Base-by-base conservation (phyloP, 73 alveolate genomes). In the Blepharisma japonicum region DNA sequence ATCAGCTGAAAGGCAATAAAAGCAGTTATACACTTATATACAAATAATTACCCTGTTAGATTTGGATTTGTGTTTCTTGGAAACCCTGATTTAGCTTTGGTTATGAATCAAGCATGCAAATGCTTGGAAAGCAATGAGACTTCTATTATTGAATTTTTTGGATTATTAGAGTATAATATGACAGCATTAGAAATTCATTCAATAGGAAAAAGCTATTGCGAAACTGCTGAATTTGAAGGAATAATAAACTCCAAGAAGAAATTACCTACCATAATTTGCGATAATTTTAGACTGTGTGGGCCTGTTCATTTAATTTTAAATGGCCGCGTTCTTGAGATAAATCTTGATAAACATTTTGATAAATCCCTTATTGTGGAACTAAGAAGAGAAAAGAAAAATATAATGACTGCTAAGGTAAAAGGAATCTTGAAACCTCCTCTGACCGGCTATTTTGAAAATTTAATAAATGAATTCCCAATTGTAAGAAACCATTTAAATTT, bases 231-330 rank as follows among this genome's bases (percentile, higher is more conserved):
- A 20, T 20, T 61, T 20, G 74, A 61, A 14, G 39, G 5, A 9
- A 39, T 14, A 61, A 20, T 14, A 14, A 61, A 39, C 48, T 14
- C 49, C 23, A 9, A 8, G 39, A 39, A 39, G 47, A 61, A 5
- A 61, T 2, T n/a, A 2, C 23, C 47, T 61, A 39, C 14, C 14
- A 25, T 14, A 1, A 14, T 61, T 25, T 61, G 74, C 23, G 49
- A 18, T 20, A 61, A n/a, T 20, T n/a, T 61, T 20, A 39, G 74
- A 25, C 48, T 61, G 2, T 61, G 74, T 25, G 74, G 74, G 14
- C 74, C 74, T 1, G 74, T 25, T 14, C 74, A 61, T n/a, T 14
- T 0, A 9, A n/a, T 61, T 20, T 14, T 61, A 14, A 61, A 61
- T 61, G 74, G 74, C 5, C 14, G 5, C 1, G 50, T 61, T 5